Percentiles rank a stretch among this genome's conserved stretches.
Evolutionary conservation across 2,329 filamentous ascomycete genomes (phyloP).

Genomic region (Botrytis tulipae): DNA sequence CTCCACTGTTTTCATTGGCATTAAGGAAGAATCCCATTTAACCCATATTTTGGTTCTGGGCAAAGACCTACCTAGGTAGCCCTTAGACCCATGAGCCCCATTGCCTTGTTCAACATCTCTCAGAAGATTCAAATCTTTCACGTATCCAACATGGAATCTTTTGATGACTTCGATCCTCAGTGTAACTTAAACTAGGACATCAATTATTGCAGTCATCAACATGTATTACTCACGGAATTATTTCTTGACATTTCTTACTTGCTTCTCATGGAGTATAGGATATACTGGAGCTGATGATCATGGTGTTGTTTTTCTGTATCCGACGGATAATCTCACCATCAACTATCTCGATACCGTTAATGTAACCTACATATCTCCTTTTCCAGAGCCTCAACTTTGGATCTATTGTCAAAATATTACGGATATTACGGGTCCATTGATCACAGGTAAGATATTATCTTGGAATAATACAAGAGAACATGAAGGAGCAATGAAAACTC

Average conservation of each 20-base stretch:
- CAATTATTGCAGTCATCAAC: not conserved
- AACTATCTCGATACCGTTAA: constrained; percentile 30
- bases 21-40: constrained; percentile 6
- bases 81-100: not conserved
- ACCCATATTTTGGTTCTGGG: not conserved
- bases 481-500: not conserved
- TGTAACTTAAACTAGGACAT: not conserved
- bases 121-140: constrained; percentile 8
- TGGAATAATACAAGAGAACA: not conserved
- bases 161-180: not conserved
- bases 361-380: constrained; percentile 28
- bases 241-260: not conserved
- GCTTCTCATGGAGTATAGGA: constrained; percentile 8
- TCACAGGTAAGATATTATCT: constrained; percentile 6
- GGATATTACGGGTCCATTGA: constrained; percentile 13
- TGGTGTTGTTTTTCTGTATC: constrained; percentile 28
- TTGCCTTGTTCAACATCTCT: not conserved
- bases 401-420: constrained; percentile 24
- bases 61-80: not conserved
- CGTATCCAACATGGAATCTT: constrained; percentile 9
- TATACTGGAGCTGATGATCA: constrained; percentile 21
- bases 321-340: constrained; percentile 24
- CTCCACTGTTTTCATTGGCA: constrained; percentile 7
- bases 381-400: constrained; percentile 24
- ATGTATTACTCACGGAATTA: constrained; percentile 7